Conservation (phyloP, 2,329 filamentous ascomycete species). For the Bisporella sp. region DNA sequence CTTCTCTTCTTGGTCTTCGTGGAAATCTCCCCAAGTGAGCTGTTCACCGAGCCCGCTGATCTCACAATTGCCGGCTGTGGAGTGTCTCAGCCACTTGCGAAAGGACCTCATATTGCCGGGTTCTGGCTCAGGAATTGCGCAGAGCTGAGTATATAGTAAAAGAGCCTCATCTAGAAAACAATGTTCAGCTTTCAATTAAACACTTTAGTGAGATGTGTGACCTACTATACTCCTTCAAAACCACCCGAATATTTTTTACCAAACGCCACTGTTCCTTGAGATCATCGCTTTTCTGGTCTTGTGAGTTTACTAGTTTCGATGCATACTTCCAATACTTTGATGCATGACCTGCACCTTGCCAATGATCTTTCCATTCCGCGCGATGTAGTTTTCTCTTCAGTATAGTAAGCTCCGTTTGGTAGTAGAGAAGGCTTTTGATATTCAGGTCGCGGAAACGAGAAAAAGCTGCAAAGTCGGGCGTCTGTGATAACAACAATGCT, state of each 20-base stretch:
- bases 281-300: not conserved
- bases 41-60: constrained; percentile 3
- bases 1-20: not conserved
- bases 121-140: constrained; percentile 9
- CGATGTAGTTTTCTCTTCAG: constrained; percentile 7
- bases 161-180: constrained; percentile 9
- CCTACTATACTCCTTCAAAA: constrained; percentile 15
- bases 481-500: constrained; percentile 2
- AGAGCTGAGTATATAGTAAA: constrained; percentile 9
- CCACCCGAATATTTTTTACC: constrained; percentile 7
- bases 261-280: constrained; percentile 3
- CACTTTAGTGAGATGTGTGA: not conserved
- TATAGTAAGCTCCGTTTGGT: constrained; percentile 10
- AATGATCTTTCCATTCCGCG: constrained; percentile 8
- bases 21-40: constrained; percentile 2
- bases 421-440: constrained; percentile 15
- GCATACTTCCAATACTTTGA: not conserved
- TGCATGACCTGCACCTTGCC: not conserved
- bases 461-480: constrained; percentile 11
- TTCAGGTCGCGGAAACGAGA: constrained; percentile 11
- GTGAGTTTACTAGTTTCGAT: not conserved
- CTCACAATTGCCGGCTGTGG: not conserved
- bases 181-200: not conserved
- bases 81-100: not conserved
- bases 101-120: constrained; percentile 7